Conservation (phyloP, 1,139 yeast species). For the Suhomyces panamericanus region DNA sequence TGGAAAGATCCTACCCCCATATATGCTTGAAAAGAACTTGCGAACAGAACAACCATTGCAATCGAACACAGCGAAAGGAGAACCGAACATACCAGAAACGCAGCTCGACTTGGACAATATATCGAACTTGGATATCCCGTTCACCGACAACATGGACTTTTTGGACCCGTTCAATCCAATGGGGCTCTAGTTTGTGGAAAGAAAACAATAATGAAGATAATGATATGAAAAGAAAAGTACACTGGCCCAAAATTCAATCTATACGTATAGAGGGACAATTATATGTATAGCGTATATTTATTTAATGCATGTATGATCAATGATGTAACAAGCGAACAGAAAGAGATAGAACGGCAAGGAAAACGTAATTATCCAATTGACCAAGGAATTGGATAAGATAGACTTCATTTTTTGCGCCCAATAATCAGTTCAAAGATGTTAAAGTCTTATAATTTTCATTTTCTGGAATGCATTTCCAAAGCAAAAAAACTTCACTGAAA, state of each 20-base stretch:
- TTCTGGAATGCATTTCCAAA: too few species aligned
- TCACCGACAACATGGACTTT: conserved; percentile 18
- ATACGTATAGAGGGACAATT: not conserved
- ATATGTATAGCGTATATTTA: not conserved
- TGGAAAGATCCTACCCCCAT: conserved; percentile 81
- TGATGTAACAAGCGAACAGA: too few species aligned
- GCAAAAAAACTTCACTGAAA: too few species aligned
- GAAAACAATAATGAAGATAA: too few species aligned
- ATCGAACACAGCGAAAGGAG: not conserved
- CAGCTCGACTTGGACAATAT: conserved; percentile 14
- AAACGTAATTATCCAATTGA: too few species aligned
- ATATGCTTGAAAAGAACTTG: conserved; percentile 55
- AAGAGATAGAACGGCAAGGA: too few species aligned
- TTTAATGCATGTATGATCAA: too few species aligned
- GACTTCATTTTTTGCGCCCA: not conserved
- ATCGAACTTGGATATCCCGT: conserved; percentile 24
- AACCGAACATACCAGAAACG: not conserved
- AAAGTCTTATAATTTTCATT: not conserved
- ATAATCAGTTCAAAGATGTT: not conserved
- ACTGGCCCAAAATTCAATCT: too few species aligned
- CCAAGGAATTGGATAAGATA: too few species aligned
- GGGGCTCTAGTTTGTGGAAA: not conserved
- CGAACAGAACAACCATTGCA: not conserved
- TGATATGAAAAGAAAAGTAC: too few species aligned
- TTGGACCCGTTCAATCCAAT: conserved; percentile 15